Percentiles rank a stretch among this genome's conserved stretches.
phyloP scores from a whole-genome alignment of 257 asterid species.

The Hygrophila difformis region DNA sequence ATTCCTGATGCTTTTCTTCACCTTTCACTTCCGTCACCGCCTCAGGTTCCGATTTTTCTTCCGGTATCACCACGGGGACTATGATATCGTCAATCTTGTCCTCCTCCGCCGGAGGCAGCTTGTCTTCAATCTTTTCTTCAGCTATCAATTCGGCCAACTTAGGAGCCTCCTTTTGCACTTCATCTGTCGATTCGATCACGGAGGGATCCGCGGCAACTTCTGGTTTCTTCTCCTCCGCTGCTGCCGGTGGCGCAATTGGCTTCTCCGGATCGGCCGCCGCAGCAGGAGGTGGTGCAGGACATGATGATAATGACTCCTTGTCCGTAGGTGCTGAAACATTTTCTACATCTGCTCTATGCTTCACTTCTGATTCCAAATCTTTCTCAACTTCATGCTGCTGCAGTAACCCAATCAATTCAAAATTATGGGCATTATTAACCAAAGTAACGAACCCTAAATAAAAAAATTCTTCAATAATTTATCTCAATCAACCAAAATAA shows the following conservation, averaged over 20 bases:
- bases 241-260: conserved; percentile 1
- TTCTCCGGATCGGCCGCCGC: conserved; percentile 9
- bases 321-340: conserved; percentile 24
- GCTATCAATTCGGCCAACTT: conserved; percentile 12
- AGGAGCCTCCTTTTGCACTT: conserved; percentile 20
- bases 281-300: conserved; percentile 16
- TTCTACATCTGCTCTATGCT: conserved; percentile 29
- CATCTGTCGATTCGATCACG: conserved; percentile 14
- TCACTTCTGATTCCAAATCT: conserved; percentile 29
- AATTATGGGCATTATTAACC: not conserved
- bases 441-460: not conserved
- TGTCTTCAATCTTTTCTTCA: conserved; percentile 19
- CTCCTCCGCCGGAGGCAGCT: conserved; percentile 22
- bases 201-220: not conserved
- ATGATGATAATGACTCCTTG: conserved; percentile 20
- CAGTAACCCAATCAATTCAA: conserved; percentile 3
- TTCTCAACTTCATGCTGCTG: conserved; percentile 44
- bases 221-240: not conserved
- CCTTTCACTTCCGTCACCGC: not conserved
- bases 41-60: conserved; percentile 16
- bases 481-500: not conserved
- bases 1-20: conserved; percentile 27
- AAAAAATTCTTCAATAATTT: too few relatives aligned
- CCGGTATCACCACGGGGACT: conserved; percentile 27
- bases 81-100: conserved; percentile 22